phyloP scores from a whole-genome alignment of 2,329 filamentous ascomycete species.

The Coniella vitis region DNA sequence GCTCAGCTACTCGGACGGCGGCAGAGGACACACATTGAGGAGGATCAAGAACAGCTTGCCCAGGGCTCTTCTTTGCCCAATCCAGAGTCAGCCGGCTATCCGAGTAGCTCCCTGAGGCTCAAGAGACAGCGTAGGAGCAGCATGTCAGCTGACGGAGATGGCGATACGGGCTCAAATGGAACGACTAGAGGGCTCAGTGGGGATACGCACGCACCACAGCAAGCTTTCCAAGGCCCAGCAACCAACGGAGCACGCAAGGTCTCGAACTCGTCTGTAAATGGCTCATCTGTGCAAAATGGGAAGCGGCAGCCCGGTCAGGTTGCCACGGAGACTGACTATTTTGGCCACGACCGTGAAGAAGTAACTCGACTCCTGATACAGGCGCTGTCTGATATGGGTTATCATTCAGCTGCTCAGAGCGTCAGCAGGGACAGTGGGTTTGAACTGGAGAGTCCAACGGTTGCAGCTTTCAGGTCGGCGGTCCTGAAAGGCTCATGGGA shows the following conservation, averaged over 20 bases:
- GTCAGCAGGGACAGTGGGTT: slow-evolving; percentile 79
- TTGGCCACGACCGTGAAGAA: slow-evolving; percentile 85
- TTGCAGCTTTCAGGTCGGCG: slow-evolving; percentile 77
- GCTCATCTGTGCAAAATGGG: slow-evolving; percentile 37
- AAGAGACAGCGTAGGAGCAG: slow-evolving; percentile 54
- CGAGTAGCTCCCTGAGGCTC: slow-evolving; percentile 31
- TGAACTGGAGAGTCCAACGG: slow-evolving; percentile 76
- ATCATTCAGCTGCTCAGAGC: slow-evolving; percentile 65
- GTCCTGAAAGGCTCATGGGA: slow-evolving; percentile 76
- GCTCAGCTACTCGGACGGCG: slow-evolving; percentile 48
- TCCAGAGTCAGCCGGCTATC: slow-evolving; percentile 11
- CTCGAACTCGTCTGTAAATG: slow-evolving; percentile 40
- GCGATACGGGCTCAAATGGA: slow-evolving; percentile 45
- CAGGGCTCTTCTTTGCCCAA: slow-evolving; percentile 5
- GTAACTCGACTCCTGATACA: slow-evolving; percentile 90
- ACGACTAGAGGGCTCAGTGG: slow-evolving; percentile 47
- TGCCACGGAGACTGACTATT: slow-evolving; percentile 44
- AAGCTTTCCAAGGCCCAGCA: slow-evolving; percentile 30
- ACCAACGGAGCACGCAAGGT: slow-evolving; percentile 44
- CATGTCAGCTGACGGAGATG: slow-evolving; percentile 58
- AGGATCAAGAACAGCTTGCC: slow-evolving; percentile 28
- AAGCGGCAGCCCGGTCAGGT: slow-evolving; percentile 18
- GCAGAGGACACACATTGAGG: slow-evolving; percentile 38
- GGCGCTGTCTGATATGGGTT: slow-evolving; percentile 81
- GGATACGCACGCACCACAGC: slow-evolving; percentile 42